Conservation (phyloP, 768 basidiomycete genomes). For the Podaxis sp. region DNA sequence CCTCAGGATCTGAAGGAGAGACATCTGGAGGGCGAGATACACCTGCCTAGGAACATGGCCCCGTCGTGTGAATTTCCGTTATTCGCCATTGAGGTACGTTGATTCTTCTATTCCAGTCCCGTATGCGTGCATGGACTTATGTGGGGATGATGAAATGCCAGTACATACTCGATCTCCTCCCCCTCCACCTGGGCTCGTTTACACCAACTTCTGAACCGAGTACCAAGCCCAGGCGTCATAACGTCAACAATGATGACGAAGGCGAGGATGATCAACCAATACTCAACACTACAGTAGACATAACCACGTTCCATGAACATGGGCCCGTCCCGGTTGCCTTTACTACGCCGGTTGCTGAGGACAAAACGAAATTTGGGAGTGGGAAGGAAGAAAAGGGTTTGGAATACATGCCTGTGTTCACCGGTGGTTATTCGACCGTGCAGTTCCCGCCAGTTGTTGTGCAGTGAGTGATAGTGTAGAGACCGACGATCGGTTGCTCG, state of each 20-base stretch:
- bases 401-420: not conserved
- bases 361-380: not conserved
- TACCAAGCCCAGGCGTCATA: not conserved
- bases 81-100: not conserved
- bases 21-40: not conserved
- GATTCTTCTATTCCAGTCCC: not conserved
- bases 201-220: not conserved
- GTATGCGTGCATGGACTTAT: not conserved
- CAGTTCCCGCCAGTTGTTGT: not conserved
- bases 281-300: not conserved
- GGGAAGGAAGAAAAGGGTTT: not conserved
- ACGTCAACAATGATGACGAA: not conserved
- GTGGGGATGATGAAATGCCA: not conserved
- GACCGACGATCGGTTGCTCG: too few relatives aligned
- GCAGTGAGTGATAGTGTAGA: not conserved
- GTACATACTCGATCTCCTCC: slow-evolving; percentile 17
- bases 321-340: not conserved
- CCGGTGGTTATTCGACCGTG: not conserved
- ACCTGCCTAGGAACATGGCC: not conserved
- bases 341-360: not conserved
- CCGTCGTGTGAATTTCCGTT: not conserved
- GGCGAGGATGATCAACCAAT: not conserved
- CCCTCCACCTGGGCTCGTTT: not conserved
- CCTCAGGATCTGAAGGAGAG: not conserved
- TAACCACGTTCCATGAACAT: not conserved